These are phyloP conservation scores for Dipteronia dyeriana DNA, from an alignment of 345 rosid species.

Conservation along the genomic window DNA sequence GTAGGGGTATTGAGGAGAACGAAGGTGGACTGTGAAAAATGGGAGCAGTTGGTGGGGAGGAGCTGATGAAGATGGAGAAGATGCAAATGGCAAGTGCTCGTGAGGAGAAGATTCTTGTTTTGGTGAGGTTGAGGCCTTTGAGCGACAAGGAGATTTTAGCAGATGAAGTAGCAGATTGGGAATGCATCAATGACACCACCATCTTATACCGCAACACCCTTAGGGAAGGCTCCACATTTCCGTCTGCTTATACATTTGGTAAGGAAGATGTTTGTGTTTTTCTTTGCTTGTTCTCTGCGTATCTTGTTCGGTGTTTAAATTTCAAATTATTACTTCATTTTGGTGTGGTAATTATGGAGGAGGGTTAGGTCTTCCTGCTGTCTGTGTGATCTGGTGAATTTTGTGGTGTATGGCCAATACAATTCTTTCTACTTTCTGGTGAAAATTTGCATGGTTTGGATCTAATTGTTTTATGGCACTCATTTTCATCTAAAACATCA, in stretches of 20 bases:
- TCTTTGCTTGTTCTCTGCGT: neutral
- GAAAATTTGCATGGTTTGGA: neutral
- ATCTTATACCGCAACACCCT: conserved; percentile 87
- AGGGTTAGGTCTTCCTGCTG: conserved; percentile 10
- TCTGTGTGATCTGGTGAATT: conserved; percentile 5
- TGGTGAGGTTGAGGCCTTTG: conserved; percentile 94
- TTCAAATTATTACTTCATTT: neutral
- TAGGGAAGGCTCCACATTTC: conserved; percentile 93
- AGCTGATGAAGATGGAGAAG: conserved; percentile 71
- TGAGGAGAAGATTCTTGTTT: conserved; percentile 88
- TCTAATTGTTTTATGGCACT: neutral
- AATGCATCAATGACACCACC: conserved; percentile 85
- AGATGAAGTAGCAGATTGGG: conserved; percentile 92
- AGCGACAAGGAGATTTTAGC: conserved; percentile 76
- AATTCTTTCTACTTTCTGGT: conserved; percentile 7
- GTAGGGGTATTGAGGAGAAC: conserved; percentile 27
- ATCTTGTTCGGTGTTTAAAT: neutral
- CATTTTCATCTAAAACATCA: neutral
- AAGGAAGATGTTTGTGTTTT: conserved; percentile 23
- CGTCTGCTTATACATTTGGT: conserved; percentile 91
- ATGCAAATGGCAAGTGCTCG: conserved; percentile 56
- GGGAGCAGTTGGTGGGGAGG: conserved; percentile 85
- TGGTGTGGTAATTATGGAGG: neutral
- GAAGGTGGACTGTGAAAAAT: conserved; percentile 38
- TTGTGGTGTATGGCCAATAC: neutral